Base-by-base conservation (phyloP, 2,329 filamentous ascomycete species). In the Diplodia sapinea region DNA sequence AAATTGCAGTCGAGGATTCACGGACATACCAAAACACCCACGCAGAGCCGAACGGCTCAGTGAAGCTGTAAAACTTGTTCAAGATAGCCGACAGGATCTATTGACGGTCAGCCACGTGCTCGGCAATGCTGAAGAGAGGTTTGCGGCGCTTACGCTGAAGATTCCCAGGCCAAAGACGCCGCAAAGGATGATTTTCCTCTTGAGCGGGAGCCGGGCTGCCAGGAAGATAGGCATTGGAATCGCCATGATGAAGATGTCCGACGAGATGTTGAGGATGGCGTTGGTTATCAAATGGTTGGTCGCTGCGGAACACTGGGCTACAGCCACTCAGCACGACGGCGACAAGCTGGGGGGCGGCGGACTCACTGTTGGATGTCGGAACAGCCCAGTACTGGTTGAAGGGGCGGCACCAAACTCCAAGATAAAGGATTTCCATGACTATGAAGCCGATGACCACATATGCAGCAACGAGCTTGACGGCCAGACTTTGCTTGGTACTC, bases 41-140 rank as follows among this genome's bases (percentile, higher is more conserved):
- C 47, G 84, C 76, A 15, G 79, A 78, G 2, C 84, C 85, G 73
- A 86, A 88, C 0, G 85, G 85, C 23, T 86, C 76, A 17, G 78
- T 82, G 69, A 89, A 88, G 54, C 85, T 87, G 76, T 87, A 88
- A 72, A 87, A 86, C 69, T 88, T 87, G 77, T 88, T 89, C 17
- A 89, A 77, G 6, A 85, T 81, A 12, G 86, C 85, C 20, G 56
- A 68, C 15, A 65, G 36, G 33, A 63, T 63, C 59, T 63, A 23
- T 23, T 4, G n/a, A 31, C 20, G 47, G 43, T 54, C 15, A 26
- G 52, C 11, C 54, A 31, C 66, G 13, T 23, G 17, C 20, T 23
- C 15, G 23, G 13, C n/a, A 36, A 20, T 11, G 26, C 26, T 13
- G 15, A 40, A 11, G 8, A n/a, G 8, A n/a, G 67, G 72, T 12